phyloP scores from a whole-genome alignment of 1,284 basidiomycete genomes.

The Trichosporon ovoides region DNA sequence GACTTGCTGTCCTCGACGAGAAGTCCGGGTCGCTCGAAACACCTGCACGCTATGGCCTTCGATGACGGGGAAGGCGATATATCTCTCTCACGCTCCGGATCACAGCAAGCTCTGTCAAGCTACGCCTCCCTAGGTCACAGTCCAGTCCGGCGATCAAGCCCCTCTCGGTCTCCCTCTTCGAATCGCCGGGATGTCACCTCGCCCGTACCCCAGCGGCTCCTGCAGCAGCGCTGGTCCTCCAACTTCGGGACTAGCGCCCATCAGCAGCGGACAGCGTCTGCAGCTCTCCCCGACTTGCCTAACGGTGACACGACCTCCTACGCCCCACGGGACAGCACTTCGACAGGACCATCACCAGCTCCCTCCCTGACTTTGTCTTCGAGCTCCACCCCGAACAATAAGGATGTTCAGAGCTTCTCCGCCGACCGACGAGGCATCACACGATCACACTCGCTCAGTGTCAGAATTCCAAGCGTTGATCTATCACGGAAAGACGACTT shows the following conservation, averaged over 20 bases:
- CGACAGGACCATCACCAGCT: background rate
- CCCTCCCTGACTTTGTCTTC: background rate
- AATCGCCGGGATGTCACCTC: background rate
- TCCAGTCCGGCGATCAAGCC: background rate
- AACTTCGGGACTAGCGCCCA: background rate
- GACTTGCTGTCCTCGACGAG: background rate
- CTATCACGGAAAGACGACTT: background rate
- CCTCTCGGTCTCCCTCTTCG: background rate
- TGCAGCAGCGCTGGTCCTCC: background rate
- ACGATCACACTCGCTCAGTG: slow-evolving; percentile 15
- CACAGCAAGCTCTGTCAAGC: background rate
- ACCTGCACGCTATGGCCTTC: background rate
- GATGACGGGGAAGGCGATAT: slow-evolving; percentile 1
- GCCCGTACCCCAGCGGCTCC: background rate
- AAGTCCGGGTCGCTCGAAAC: background rate
- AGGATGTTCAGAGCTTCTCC: background rate
- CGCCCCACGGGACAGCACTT: background rate
- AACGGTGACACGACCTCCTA: background rate
- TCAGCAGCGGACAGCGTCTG: background rate
- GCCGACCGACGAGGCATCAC: background rate
- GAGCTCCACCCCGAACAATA: background rate
- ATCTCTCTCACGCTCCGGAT: background rate
- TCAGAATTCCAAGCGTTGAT: slow-evolving; percentile 15
- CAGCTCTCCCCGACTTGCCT: background rate
- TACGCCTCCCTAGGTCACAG: background rate